Evolutionary conservation across 163 green algal species (phyloP), one percentile per base, ranked within the genome.

Genomic region (Scenedesmus sp.): DNA sequence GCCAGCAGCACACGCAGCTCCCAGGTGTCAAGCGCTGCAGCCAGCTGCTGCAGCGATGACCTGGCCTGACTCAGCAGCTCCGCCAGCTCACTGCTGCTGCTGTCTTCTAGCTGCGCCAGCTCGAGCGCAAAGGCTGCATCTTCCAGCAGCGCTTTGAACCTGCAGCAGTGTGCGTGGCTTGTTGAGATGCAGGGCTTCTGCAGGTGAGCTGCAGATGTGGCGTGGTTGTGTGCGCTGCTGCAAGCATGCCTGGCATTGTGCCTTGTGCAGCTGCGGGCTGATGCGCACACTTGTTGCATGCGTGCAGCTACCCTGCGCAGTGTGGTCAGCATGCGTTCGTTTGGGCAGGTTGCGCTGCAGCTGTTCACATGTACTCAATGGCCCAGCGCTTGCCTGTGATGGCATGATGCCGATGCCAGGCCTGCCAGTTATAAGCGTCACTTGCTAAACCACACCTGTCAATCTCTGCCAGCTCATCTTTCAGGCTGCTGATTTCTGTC

Each of bases 1-100:
- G 90, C 90, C 86, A 99, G 94, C 93, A 99, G 94, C 87, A 95
- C 92, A 60, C 94, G 88, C 88, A 98, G 88, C 91, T 99, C 94
- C 96, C 96, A 98, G 0, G 84, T 82, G 20, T 93, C 94, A 16
- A 98, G 59, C 2, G 64, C 66, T 4, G 54, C 55, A 0, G 81
- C 66, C 86, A 98, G 91, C 10, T 85, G 13, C 57, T 52, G 66
- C 23, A 92, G 20, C 5, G 13, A 26, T 3, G 46, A 18, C 10
- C 85, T 62, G 15, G 81, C 93, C 89, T 94, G 91, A 3, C 12
- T 4, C 57, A 95, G 59, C 2, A 96, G 67, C 0, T n/a, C 81
- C 9, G 86, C 56, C 26, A 93, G 57, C 26, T 95, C 93, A 56
- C 60, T 79, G n/a, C 26, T 56, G 66, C 76, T 81, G 56, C 5